Evolutionary conservation across 495 filamentous ascomycete species (phyloP).

Genomic region (Neurospora terricola): DNA sequence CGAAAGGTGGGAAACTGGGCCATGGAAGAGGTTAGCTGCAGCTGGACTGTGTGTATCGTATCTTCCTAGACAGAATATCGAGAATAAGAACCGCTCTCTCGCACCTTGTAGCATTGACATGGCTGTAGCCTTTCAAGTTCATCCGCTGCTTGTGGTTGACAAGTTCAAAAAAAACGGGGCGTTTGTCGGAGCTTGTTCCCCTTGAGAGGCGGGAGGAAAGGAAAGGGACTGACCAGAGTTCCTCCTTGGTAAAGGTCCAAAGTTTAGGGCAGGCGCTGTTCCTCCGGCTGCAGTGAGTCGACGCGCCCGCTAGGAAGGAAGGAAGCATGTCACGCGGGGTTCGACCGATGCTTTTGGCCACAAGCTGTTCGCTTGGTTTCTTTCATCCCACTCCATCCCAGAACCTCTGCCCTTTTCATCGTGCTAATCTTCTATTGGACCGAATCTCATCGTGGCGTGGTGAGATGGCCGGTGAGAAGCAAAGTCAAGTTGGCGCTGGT

Average conservation of each 20-base stretch:
- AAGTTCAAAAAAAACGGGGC: not conserved
- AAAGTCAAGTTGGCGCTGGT: not conserved
- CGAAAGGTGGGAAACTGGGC: not conserved
- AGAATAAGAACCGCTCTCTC: not conserved
- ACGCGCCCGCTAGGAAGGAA: no score
- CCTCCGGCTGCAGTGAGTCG: no score
- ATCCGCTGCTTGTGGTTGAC: not conserved
- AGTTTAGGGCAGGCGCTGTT: no score
- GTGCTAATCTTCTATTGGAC: no score
- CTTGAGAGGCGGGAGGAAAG: not conserved
- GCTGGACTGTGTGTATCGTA: not conserved
- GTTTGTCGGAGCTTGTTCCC: not conserved
- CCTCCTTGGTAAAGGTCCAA: no score
- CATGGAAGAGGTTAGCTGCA: not conserved
- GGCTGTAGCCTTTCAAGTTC: not conserved
- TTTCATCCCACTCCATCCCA: no score
- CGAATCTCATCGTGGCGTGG: no score
- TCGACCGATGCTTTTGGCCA: no score
- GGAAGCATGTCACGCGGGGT: no score
- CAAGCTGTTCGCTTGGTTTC: no score
- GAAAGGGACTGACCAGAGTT: not conserved
- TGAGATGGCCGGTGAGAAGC: no score
- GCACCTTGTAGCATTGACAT: not conserved
- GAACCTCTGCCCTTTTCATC: no score
- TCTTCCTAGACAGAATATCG: not conserved